These are phyloP conservation scores for Dipteronia sinensis DNA, from an alignment of 345 rosid genomes.

Conservation along the genomic window DNA sequence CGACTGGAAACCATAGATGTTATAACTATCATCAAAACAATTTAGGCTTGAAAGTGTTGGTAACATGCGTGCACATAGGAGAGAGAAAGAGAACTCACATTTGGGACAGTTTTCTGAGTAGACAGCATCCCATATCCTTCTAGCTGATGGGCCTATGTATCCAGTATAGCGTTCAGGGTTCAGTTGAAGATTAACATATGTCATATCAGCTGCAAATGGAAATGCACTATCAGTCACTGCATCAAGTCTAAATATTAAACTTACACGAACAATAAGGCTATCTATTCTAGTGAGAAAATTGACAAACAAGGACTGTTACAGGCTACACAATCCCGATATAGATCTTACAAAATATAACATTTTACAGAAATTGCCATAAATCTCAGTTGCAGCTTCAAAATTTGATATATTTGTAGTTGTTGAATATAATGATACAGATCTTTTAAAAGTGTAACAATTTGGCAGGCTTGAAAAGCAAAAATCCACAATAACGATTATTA, in stretches of 20 bases:
- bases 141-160: slow-evolving; percentile 82
- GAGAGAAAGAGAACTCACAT: slow-evolving; percentile 44
- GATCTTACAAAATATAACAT: not conserved
- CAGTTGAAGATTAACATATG: slow-evolving; percentile 85
- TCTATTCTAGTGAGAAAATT: not conserved
- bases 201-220: slow-evolving; percentile 74
- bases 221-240: slow-evolving; percentile 3
- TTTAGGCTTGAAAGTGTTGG: slow-evolving; percentile 2
- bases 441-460: not conserved
- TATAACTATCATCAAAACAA: not conserved
- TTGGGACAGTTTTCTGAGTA: slow-evolving; percentile 91
- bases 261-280: not conserved
- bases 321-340: slow-evolving; percentile 5
- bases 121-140: slow-evolving; percentile 97
- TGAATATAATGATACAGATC: not conserved
- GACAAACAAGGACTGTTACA: not conserved
- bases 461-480: slow-evolving; percentile 8
- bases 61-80: not conserved
- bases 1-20: not conserved
- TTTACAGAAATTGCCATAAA: not conserved
- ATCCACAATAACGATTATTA: not conserved
- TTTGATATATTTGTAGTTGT: not conserved
- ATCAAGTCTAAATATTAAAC: slow-evolving; percentile 9
- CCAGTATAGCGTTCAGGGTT: slow-evolving; percentile 96
- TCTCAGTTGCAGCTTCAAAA: not conserved